These are phyloP conservation scores for Kodamaea suecica DNA, from an alignment of 1,139 yeast species.

Conservation along the genomic window DNA sequence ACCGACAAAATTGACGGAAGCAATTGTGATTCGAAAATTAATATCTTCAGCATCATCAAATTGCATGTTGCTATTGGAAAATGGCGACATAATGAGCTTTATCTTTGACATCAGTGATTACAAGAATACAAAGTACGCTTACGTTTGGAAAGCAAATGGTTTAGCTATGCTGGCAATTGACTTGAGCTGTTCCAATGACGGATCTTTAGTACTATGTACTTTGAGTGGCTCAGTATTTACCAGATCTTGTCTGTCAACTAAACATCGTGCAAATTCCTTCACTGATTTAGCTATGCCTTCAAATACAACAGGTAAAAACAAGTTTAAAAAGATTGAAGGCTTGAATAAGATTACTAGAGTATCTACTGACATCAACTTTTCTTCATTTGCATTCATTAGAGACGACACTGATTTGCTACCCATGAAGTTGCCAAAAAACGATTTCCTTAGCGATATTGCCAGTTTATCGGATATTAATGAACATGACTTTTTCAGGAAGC, in stretches of 20 bases:
- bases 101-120: conserved; percentile 23
- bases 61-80: conserved; percentile 46
- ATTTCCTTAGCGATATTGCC: conserved; percentile 46
- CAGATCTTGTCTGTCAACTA: conserved; percentile 21
- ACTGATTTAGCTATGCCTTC: conserved; percentile 29
- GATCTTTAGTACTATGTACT: conserved; percentile 66
- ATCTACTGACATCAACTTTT: conserved; percentile 61
- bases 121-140: conserved; percentile 34
- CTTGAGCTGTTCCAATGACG: conserved; percentile 66
- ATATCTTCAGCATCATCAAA: conserved; percentile 33
- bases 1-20: conserved; percentile 48
- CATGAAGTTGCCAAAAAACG: conserved; percentile 41
- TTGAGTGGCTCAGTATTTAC: conserved; percentile 61
- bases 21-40: conserved; percentile 31
- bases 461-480: conserved; percentile 37
- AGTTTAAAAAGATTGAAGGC: conserved; percentile 53
- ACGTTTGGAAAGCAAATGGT: conserved; percentile 55
- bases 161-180: conserved; percentile 52
- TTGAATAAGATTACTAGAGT: conserved; percentile 58
- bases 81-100: conserved; percentile 50
- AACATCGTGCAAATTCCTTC: conserved; percentile 33
- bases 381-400: conserved; percentile 66
- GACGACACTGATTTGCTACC: conserved; percentile 61
- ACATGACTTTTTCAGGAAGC: conserved; percentile 23
- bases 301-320: conserved; percentile 30